Conservation (phyloP, 2,329 filamentous ascomycete genomes). For the Cladosporium austrohemisphaericum region DNA sequence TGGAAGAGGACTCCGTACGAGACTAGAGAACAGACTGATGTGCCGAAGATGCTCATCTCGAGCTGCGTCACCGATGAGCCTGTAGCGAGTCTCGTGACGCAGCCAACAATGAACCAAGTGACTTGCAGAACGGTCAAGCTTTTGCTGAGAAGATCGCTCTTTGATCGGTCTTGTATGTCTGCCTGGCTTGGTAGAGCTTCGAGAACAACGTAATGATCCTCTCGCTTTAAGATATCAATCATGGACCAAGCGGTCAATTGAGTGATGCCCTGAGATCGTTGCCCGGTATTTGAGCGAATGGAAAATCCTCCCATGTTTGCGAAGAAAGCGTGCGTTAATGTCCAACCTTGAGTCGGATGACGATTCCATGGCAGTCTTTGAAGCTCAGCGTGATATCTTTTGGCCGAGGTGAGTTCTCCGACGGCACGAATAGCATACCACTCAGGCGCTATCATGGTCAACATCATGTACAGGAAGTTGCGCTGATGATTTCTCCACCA, state of each 20-base stretch:
- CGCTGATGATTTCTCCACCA: not conserved
- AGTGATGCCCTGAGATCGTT: not conserved
- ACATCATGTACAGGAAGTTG: not conserved
- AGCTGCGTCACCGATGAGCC: not conserved
- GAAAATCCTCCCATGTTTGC: slow-evolving; percentile 32
- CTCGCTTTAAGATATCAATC: not conserved
- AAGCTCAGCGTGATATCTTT: not conserved
- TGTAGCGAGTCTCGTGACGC: not conserved
- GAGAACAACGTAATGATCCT: not conserved
- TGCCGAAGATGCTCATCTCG: not conserved
- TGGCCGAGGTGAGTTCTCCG: not conserved
- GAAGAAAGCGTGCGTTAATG: slow-evolving; percentile 30
- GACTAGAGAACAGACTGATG: not conserved
- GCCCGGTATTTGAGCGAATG: not conserved
- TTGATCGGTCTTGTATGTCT: slow-evolving; percentile 37
- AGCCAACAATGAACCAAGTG: slow-evolving; percentile 1
- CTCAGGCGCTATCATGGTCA: slow-evolving; percentile 8
- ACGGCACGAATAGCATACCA: not conserved
- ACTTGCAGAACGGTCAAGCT: slow-evolving; percentile 5
- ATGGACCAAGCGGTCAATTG: not conserved
- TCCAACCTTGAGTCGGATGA: slow-evolving; percentile 20
- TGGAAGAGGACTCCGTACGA: not conserved
- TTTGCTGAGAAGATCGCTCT: slow-evolving; percentile 37
- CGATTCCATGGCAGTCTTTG: not conserved
- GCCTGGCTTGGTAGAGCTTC: slow-evolving; percentile 13